Evolutionary conservation across 1,139 yeast species (phyloP).

Genomic region (Pichia sp.): DNA sequence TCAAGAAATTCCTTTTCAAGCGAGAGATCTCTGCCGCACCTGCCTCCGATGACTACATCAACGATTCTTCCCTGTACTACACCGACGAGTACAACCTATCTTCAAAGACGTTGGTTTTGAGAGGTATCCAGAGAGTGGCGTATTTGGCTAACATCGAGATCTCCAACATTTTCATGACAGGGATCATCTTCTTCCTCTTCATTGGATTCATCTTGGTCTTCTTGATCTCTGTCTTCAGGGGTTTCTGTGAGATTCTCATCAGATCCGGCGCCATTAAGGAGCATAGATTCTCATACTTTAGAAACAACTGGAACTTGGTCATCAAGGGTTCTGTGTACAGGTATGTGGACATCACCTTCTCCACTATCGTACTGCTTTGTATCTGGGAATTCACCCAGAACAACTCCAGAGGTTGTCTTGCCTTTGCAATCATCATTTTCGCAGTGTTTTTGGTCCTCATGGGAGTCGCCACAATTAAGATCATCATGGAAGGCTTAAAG

Average conservation of each 20-base stretch:
- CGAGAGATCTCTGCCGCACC: slow-evolving; percentile 28
- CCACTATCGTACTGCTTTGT: slow-evolving; percentile 77
- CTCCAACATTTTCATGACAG: slow-evolving; percentile 81
- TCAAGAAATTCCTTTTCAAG: slow-evolving; percentile 26
- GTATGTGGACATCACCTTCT: slow-evolving; percentile 74
- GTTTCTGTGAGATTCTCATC: slow-evolving; percentile 65
- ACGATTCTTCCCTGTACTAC: slow-evolving; percentile 56
- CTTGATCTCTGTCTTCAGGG: slow-evolving; percentile 65
- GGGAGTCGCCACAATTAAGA: slow-evolving; percentile 70
- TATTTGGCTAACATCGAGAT: slow-evolving; percentile 80
- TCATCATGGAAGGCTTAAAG: slow-evolving; percentile 64
- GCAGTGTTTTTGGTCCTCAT: slow-evolving; percentile 59
- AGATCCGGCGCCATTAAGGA: slow-evolving; percentile 57
- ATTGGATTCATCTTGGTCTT: slow-evolving; percentile 70
- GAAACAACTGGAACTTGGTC: slow-evolving; percentile 74
- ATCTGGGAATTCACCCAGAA: slow-evolving; percentile 84
- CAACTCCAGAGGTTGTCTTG: slow-evolving; percentile 80
- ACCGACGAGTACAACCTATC: slow-evolving; percentile 62
- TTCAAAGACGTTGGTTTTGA: slow-evolving; percentile 68
- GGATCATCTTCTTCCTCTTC: slow-evolving; percentile 76
- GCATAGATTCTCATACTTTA: slow-evolving; percentile 69
- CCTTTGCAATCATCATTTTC: slow-evolving; percentile 59
- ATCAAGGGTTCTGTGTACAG: slow-evolving; percentile 88
- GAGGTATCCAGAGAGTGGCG: slow-evolving; percentile 92
- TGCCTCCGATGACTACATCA: slow-evolving; percentile 43